Evolutionary conservation across 345 rosid species (phyloP).

Genomic region (Camelina laxa): DNA sequence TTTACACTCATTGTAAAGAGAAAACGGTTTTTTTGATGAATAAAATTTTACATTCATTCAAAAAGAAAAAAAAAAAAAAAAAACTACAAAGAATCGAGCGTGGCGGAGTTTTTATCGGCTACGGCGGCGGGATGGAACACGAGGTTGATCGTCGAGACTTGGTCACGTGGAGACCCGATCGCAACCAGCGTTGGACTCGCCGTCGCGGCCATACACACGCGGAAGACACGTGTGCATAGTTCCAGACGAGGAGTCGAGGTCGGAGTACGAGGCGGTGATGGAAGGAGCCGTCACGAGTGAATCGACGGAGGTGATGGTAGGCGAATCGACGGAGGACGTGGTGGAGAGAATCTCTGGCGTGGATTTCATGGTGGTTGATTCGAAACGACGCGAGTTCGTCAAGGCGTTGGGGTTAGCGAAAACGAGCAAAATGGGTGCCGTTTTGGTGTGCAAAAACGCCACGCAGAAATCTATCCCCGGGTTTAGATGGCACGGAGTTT

Average conservation of each 20-base stretch:
- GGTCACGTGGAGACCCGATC: constrained; percentile 68
- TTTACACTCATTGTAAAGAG: too few species aligned
- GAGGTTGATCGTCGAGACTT: constrained; percentile 75
- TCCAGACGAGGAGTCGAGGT: constrained; percentile 69
- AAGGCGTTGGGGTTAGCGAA: constrained; percentile 64
- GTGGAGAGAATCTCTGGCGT: constrained; percentile 58
- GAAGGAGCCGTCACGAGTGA: constrained; percentile 38
- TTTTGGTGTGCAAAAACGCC: constrained; percentile 77
- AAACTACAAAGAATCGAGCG: constrained; percentile 60
- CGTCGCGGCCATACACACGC: constrained; percentile 69
- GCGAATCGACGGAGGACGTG: constrained; percentile 59
- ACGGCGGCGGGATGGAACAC: constrained; percentile 95
- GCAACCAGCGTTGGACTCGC: constrained; percentile 79
- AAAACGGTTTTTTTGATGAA: too few species aligned
- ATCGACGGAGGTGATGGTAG: constrained; percentile 44
- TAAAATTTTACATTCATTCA: too few species aligned
- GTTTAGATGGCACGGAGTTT: constrained; percentile 61
- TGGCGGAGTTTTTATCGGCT: constrained; percentile 78
- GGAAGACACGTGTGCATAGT: constrained; percentile 86
- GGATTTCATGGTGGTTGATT: constrained; percentile 81
- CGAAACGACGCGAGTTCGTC: constrained; percentile 57
- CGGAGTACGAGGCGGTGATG: constrained; percentile 56
- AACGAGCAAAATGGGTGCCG: constrained; percentile 67
- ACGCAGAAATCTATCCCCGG: constrained; percentile 45
- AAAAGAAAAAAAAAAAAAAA: too few species aligned